Percentiles rank a stretch among this genome's conserved stretches.
Conservation (phyloP, 2,329 filamentous ascomycete species). For the Colletotrichum shisoi region DNA sequence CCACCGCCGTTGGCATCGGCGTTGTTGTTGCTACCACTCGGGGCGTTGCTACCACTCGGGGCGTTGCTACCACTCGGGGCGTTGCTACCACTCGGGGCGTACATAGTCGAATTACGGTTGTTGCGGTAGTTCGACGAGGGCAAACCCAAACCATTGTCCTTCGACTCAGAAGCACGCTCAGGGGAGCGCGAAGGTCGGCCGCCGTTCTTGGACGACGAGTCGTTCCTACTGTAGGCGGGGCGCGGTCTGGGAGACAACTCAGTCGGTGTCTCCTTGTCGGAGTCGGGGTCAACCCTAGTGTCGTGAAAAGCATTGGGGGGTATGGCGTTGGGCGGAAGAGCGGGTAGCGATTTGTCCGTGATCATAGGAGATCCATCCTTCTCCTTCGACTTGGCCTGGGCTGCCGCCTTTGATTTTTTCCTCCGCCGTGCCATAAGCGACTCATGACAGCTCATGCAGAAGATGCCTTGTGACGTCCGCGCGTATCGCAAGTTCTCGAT, state of each 20-base stretch:
- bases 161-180: conserved; percentile 58
- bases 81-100: conserved; percentile 55
- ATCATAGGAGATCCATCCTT: conserved; percentile 72
- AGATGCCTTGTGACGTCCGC: conserved; percentile 96
- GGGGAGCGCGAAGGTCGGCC: conserved; percentile 63
- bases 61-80: too few species aligned
- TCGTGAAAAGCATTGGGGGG: conserved; percentile 69
- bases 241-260: conserved; percentile 73
- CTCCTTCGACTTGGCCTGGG: conserved; percentile 67
- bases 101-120: conserved; percentile 75
- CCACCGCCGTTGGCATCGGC: conserved; percentile 51
- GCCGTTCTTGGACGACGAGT: conserved; percentile 64
- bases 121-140: conserved; percentile 80
- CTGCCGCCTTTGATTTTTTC: conserved; percentile 80
- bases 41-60: too few species aligned
- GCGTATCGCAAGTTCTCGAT: conserved; percentile 99
- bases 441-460: conserved; percentile 99
- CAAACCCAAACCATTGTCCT: conserved; percentile 70
- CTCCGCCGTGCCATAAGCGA: conserved; percentile 90
- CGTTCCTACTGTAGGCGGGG: conserved; percentile 58
- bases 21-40: conserved; percentile 49
- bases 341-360: conserved; percentile 90
- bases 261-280: conserved; percentile 69
- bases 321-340: conserved; percentile 79
- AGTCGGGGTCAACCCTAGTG: conserved; percentile 63